Evolutionary conservation across 2,329 filamentous ascomycete species (phyloP).

Genomic region (Clarireedia paspali): DNA sequence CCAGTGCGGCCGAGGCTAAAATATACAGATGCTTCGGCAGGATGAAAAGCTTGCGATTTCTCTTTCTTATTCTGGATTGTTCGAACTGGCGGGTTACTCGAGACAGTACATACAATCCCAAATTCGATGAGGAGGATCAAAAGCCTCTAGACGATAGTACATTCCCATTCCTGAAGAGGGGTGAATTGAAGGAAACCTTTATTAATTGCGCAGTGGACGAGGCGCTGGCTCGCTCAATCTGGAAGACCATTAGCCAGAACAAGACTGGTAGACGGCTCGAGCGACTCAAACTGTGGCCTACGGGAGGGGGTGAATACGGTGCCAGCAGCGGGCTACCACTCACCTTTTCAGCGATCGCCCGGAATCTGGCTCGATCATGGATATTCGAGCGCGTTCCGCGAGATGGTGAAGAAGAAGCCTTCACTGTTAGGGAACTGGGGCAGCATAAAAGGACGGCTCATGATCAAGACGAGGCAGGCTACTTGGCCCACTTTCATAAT

Average conservation of each 20-base stretch:
- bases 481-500: neutral
- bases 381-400: slow-evolving; percentile 8
- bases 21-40: slow-evolving; percentile 9
- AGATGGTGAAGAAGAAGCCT: slow-evolving; percentile 5
- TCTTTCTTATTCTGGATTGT: slow-evolving; percentile 13
- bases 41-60: slow-evolving; percentile 7
- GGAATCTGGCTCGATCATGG: slow-evolving; percentile 10
- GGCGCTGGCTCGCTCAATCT: slow-evolving; percentile 9
- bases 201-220: slow-evolving; percentile 12
- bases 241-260: slow-evolving; percentile 9
- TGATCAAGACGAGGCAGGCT: neutral
- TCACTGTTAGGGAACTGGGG: slow-evolving; percentile 10
- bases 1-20: neutral
- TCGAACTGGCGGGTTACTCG: slow-evolving; percentile 9
- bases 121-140: slow-evolving; percentile 5
- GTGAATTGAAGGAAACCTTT: slow-evolving; percentile 8
- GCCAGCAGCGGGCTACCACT: neutral
- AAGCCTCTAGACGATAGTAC: neutral
- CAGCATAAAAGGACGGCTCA: slow-evolving; percentile 1
- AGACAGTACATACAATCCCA: slow-evolving; percentile 4
- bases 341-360: neutral
- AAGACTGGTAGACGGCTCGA: slow-evolving; percentile 8
- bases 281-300: slow-evolving; percentile 9
- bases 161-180: neutral
- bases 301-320: slow-evolving; percentile 4